Evolutionary conservation across 768 basidiomycete species (phyloP).

Genomic region (Termitomyces sp.): DNA sequence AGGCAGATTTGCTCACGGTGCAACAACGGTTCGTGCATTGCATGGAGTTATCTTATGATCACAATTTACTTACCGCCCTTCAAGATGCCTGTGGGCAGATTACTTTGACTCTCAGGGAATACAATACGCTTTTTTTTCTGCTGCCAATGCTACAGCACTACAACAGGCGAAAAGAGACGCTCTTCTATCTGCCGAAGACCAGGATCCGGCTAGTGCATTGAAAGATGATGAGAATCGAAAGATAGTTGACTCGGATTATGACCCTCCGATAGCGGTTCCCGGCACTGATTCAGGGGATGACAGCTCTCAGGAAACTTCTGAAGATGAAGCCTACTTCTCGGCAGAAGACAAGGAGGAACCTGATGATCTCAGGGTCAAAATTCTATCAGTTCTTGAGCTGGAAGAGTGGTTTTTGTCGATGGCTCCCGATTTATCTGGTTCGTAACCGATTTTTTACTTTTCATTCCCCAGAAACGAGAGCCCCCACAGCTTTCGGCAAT

Average conservation of each 20-base stretch:
- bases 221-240: conserved; percentile 6
- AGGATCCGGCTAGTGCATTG: conserved; percentile 2
- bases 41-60: not conserved
- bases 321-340: conserved; percentile 41
- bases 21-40: conserved; percentile 66
- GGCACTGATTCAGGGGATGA: conserved; percentile 23
- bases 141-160: conserved; percentile 78
- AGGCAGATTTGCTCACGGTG: conserved; percentile 85
- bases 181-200: conserved; percentile 20
- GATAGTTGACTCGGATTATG: conserved; percentile 6
- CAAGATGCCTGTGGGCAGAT: conserved; percentile 84
- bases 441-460: conserved; percentile 11
- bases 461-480: not conserved
- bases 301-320: conserved; percentile 20
- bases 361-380: conserved; percentile 62
- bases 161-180: conserved; percentile 69
- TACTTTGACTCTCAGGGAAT: conserved; percentile 76
- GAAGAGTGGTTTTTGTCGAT: conserved; percentile 72
- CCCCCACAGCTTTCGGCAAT: conserved; percentile 51
- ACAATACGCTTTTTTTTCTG: conserved; percentile 90
- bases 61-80: not conserved
- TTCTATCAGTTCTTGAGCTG: conserved; percentile 82
- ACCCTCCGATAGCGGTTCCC: conserved; percentile 12
- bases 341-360: conserved; percentile 50
- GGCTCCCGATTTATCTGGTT: conserved; percentile 70